Base-by-base conservation (phyloP, 2,329 filamentous ascomycete genomes). In the Fusarium sp. region DNA sequence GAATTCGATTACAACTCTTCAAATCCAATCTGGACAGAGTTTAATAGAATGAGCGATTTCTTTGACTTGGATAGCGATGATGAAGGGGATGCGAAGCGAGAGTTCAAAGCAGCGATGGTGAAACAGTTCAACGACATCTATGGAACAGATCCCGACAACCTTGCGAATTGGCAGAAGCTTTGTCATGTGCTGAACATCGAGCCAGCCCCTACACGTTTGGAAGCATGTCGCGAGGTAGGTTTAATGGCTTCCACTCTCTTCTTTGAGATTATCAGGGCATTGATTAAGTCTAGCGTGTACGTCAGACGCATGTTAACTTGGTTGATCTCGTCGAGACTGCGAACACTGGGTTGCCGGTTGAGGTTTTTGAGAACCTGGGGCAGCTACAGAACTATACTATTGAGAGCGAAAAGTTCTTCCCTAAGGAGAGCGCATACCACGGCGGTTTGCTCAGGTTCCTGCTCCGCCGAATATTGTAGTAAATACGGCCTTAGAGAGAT, bases 101-200 rank as follows among this genome's bases (percentile, higher is more conserved):
- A 51, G 6, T 51, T 51, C 22, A 51, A 51, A n/a, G 29, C 49
- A 16, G 49, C 49, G 9, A 38, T 51, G 32, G 49, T 51, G 2
- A 40, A 51, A 15, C 49, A 38, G 25, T 51, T 51, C 11, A 51
- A 51, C 18, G 49, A 51, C 20, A 51, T 51, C 7, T 51, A 51
- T 22, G 49, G 49, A 25, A 38, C 30, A 40, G 32, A 51, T 20
- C 2, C 16, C 10, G 30, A 51, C 7, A 40, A 12, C 3, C 30
- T 40, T 6, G 11, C 20, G 3, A 0, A 1, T 0, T 51, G 49
- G 49, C 49, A 51, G 4, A 51, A 25, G 32, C 49, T 51, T 12
- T 51, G 49, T 3, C 49, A 16, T 40, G 22, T 51, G 7, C 18
- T 51, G 4, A 16, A 51, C 11, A 51, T 51, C 15, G 16, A 38